Base-by-base conservation (phyloP, 106 monocot species). In the Chionographis japonica region DNA sequence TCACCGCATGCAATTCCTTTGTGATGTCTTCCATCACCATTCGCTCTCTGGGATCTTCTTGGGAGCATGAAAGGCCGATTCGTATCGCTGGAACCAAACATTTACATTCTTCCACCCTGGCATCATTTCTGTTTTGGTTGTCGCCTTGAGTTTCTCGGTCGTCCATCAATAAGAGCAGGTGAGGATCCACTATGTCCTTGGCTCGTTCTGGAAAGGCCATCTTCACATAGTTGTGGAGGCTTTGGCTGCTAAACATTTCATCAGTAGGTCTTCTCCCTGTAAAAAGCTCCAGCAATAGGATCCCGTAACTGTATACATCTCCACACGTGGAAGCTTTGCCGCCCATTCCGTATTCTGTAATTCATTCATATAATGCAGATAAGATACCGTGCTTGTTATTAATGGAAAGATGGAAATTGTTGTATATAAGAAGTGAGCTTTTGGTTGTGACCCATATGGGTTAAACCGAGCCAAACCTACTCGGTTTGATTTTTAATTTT, bases 251-350 rank as follows among this genome's bases (percentile, higher is more conserved):
- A 40, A 68, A 60, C 7, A 6, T 56, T 12, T 17, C 68, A 63
- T 68, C 55, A 4, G 74, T 79, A 49, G 79, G 79, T 36, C 62
- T 68, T 54, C 54, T 68, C 13, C 62, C 79, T 4, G 79, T 74
- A 50, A 74, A 63, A 41, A 79, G 49, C 57, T 77, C 77, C 16
- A 77, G 12, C 56, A 77, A 37, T 19, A 77, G 57, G 42, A 77
- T 70, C 6, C 79, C 79, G 50, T 79, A 79, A 18, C 79, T 79
- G 46, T 68, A 79, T 3, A 68, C 57, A 62, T 79, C 79, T 9
- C 70, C 77, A 55, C 49, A 12, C 38, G 64, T 63, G 9, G 72
- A 72, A 27, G 42, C 76, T 63, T 69, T 61, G 12, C 40, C 41
- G 5, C 61, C 67, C 37, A 69, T 61, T 39, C 69, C 76, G 52